Percentiles rank a stretch among this genome's conserved stretches.
Conservation (phyloP, 164 flowering plant genomes). For the Chimonanthus praecox region DNA sequence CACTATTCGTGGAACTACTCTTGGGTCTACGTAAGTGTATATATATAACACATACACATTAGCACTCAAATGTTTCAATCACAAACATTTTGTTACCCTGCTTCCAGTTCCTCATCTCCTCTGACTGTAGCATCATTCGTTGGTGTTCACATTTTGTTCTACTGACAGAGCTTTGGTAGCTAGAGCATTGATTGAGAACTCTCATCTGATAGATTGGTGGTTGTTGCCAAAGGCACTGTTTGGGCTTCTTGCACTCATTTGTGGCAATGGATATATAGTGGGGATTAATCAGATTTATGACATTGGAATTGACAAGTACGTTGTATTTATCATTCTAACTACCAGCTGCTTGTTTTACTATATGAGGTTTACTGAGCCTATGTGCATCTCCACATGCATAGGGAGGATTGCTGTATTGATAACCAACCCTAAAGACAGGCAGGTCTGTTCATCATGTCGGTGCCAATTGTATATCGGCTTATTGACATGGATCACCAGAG, state of each 20-base stretch:
- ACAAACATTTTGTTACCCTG: background rate
- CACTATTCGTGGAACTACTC: conserved; percentile 90
- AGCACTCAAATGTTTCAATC: background rate
- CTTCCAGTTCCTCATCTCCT: background rate
- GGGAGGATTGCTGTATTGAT: background rate
- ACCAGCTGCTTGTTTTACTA: background rate
- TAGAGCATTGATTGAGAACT: conserved; percentile 83
- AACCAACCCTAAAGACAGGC: background rate
- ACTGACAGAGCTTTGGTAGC: conserved; percentile 79
- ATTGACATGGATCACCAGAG: no score
- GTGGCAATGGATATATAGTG: conserved; percentile 96
- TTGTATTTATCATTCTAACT: conserved; percentile 1
- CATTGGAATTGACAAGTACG: conserved; percentile 94
- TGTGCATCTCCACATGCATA: background rate
- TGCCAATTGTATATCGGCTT: background rate
- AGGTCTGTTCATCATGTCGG: background rate
- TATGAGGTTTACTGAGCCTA: background rate
- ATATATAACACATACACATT: background rate
- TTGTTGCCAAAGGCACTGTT: conserved; percentile 72
- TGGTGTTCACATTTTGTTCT: conserved; percentile 10
- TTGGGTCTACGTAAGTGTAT: conserved; percentile 70
- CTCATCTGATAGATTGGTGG: conserved; percentile 82
- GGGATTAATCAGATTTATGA: conserved; percentile 99
- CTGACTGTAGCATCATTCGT: background rate
- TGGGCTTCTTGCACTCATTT: conserved; percentile 86